phyloP scores from a whole-genome alignment of 352 stramenopile genomes.

The Stramenopiles sp. region DNA sequence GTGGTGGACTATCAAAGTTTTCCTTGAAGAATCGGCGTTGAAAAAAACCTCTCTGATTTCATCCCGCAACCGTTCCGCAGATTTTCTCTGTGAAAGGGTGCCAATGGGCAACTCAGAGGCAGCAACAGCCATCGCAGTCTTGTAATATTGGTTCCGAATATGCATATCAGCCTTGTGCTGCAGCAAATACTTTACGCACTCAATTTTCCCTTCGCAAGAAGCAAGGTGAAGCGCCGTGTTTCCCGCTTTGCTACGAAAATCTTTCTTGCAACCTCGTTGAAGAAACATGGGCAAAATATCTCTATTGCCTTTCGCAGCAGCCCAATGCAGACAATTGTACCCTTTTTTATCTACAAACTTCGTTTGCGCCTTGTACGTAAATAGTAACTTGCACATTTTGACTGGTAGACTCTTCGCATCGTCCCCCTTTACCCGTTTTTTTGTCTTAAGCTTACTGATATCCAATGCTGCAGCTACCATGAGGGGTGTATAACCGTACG shows the following conservation, averaged over 20 bases:
- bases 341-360: constrained; percentile 7
- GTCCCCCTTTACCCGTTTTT: too few species aligned
- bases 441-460: background rate
- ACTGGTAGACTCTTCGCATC: too few species aligned
- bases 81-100: background rate
- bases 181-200: constrained; percentile 14
- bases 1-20: constrained; percentile 63
- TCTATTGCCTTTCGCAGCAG: constrained; percentile 18
- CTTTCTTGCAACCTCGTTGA: background rate
- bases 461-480: background rate
- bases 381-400: constrained; percentile 13
- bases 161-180: constrained; percentile 13
- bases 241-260: background rate
- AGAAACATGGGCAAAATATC: constrained; percentile 12
- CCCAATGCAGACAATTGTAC: constrained; percentile 20
- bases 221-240: constrained; percentile 20
- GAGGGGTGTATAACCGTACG: background rate
- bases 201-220: constrained; percentile 14
- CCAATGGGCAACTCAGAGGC: background rate
- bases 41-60: background rate
- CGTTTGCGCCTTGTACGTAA: constrained; percentile 12
- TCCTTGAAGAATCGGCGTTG: constrained; percentile 33
- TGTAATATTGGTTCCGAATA: constrained; percentile 14
- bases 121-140: constrained; percentile 13
- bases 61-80: background rate